phyloP scores from a whole-genome alignment of 257 asterid species.

The Petrea volubilis region DNA sequence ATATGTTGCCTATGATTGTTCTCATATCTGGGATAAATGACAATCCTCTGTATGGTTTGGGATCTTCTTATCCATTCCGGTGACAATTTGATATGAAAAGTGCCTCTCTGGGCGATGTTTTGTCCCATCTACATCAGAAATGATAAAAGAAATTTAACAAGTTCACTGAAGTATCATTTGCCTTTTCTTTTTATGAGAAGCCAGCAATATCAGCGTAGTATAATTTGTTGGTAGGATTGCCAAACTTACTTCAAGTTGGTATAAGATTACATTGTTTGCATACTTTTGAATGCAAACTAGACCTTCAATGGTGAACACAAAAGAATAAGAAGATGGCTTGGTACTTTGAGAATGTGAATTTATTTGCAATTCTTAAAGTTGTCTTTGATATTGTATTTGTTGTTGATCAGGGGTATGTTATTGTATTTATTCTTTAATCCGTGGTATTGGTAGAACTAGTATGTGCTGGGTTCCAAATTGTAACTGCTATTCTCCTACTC shows the following conservation, averaged over 20 bases:
- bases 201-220: background rate
- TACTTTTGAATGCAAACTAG: background rate
- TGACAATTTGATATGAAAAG: background rate
- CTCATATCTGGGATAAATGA: background rate
- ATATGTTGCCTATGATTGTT: background rate
- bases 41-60: background rate
- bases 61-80: background rate
- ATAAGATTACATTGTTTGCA: background rate
- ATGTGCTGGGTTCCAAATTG: slow-evolving; percentile 3
- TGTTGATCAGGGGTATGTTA: background rate
- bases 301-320: background rate
- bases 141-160: background rate
- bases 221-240: background rate
- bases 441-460: background rate
- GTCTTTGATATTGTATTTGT: background rate
- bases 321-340: background rate
- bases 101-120: background rate
- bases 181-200: background rate
- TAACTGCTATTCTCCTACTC: slow-evolving; percentile 1
- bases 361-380: background rate
- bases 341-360: background rate
- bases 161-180: background rate
- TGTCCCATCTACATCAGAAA: background rate
- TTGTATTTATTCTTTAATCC: background rate
- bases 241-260: background rate